Base-by-base conservation (phyloP, 176 grass and related monocot genomes). In the Poa pratensis region DNA sequence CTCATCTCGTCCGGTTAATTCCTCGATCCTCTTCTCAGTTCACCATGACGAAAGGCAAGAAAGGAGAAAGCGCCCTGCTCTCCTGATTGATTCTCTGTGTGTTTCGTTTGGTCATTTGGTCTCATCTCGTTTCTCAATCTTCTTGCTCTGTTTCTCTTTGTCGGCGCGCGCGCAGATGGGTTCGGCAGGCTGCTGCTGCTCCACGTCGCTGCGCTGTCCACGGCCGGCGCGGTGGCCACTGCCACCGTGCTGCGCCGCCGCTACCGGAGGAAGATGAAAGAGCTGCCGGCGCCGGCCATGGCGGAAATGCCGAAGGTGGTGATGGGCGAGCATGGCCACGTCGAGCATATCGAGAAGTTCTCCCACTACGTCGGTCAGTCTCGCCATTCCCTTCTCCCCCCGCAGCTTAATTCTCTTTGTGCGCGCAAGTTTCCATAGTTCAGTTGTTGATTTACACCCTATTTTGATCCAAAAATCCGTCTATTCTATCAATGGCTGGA, bases 351-450 rank as follows among this genome's bases (percentile, higher is more conserved):
- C 34, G 92, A 94, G 80, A 89, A 90, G 73, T 94, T 91, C 84
- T 88, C 89, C 14, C 89, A 91, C 81, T 94, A 94, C 71, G 86
- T 91, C 48, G 92, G 92, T 90, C 78, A 93, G 85, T 80, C 18
- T 16, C 34, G 1, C 51, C 19, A 7, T 62, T 37, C 40, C 16
- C 24, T 3, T 15, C 2, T 22, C 9, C 1, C 4, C 48, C 2
- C 3, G 6, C 17, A 19, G 77, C 76, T 28, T 58, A 35, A 66
- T 34, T 66, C 14, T 35, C 14, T 20, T 40, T 48, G 3, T 19
- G 39, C 35, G 4, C 5, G 57, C 54, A 52, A 2, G 48, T 35
- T 52, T 51, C 70, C 40, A 46, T 37, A 37, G 9, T 26, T 55
- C 79, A 13, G 20, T 28, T 19, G 0, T 14, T 54, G 15, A 3